Conservation (phyloP, 2,329 filamentous ascomycete genomes). For the Chaetomiaceae sp. region DNA sequence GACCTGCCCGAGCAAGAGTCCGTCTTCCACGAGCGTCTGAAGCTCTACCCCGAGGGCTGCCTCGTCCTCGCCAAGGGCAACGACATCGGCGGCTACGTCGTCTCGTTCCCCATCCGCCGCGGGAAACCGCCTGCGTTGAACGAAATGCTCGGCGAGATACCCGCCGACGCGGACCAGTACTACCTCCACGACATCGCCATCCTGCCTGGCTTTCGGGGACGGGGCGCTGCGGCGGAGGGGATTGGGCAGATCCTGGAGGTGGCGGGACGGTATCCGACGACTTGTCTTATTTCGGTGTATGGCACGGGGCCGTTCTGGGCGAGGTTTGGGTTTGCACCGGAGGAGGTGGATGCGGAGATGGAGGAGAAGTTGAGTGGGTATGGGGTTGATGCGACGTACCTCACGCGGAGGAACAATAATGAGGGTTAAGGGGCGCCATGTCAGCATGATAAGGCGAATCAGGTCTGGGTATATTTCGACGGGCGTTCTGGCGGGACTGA, state of each 20-base stretch:
- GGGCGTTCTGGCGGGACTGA: too few relatives aligned
- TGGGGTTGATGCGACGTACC: constrained; percentile 32
- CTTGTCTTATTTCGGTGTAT: constrained; percentile 35
- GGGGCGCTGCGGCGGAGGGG: constrained; percentile 26
- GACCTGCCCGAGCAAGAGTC: constrained; percentile 31
- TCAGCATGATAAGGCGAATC: too few relatives aligned
- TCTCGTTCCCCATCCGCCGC: constrained; percentile 35
- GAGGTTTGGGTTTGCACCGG: constrained; percentile 31
- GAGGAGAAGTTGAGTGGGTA: constrained; percentile 31
- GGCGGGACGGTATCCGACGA: constrained; percentile 27
- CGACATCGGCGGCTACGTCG: constrained; percentile 32
- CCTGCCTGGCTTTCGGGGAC: constrained; percentile 27
- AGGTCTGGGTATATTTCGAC: too few relatives aligned
- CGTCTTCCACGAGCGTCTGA: constrained; percentile 33
- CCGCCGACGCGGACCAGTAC: constrained; percentile 32
- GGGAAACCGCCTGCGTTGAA: constrained; percentile 32
- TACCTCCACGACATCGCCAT: constrained; percentile 38
- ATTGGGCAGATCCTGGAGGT: constrained; percentile 27
- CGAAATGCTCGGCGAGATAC: constrained; percentile 29
- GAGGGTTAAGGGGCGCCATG: too few relatives aligned
- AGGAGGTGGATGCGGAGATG: constrained; percentile 23
- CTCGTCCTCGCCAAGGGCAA: constrained; percentile 27
- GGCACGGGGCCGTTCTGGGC: constrained; percentile 33
- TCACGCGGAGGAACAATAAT: too few relatives aligned
- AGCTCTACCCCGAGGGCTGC: constrained; percentile 35